Evolutionary conservation across 1,284 basidiomycete genomes (phyloP).

Genomic region (Sparassis latifolia): DNA sequence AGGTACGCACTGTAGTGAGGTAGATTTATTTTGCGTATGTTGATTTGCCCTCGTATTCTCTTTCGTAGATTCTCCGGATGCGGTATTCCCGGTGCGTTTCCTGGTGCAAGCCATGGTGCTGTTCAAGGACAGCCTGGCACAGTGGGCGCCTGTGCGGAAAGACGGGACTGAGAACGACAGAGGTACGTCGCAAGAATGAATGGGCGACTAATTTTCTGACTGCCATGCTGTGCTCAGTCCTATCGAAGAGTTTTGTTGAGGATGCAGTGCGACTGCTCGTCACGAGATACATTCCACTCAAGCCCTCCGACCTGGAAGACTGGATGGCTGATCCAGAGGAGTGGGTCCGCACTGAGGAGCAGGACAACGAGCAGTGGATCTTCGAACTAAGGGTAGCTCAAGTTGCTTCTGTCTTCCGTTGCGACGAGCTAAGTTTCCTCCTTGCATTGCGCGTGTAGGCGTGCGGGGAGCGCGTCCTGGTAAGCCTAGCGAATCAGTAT

Average conservation of each 20-base stretch:
- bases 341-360: constrained; percentile 82
- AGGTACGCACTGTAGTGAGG: constrained; percentile 33
- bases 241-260: constrained; percentile 71
- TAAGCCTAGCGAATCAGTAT: constrained; percentile 75
- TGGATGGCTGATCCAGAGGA: constrained; percentile 87
- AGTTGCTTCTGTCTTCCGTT: background rate
- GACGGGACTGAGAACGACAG: constrained; percentile 53
- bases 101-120: constrained; percentile 83
- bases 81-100: constrained; percentile 70
- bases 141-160: constrained; percentile 61
- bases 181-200: constrained; percentile 32
- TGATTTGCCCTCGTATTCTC: background rate
- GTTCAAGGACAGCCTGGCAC: constrained; percentile 78
- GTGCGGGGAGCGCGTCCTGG: constrained; percentile 82
- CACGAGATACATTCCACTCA: constrained; percentile 78
- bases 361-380: constrained; percentile 84
- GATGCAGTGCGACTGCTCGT: constrained; percentile 75
- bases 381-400: constrained; percentile 70
- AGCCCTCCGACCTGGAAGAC: constrained; percentile 67
- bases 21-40: background rate
- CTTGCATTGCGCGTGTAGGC: constrained; percentile 39
- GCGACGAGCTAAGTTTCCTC: background rate
- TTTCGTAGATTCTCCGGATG: constrained; percentile 39
- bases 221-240: constrained; percentile 36
- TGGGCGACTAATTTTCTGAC: background rate